Base-by-base conservation (phyloP, 805 yeast species). In the Saturnispora serradocipensis region DNA sequence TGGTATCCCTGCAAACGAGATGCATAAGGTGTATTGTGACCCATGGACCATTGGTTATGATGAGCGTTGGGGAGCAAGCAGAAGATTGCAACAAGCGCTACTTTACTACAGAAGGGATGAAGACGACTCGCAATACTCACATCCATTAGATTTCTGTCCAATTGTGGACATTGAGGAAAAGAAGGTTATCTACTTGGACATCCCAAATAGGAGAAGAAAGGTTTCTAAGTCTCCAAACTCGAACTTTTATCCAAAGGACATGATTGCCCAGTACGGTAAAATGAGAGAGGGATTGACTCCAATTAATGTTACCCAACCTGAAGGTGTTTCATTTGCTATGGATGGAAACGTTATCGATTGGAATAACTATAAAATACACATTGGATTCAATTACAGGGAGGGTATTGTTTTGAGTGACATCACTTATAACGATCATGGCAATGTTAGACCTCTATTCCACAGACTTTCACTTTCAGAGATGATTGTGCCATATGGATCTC, bases 311-410 rank as follows among this genome's bases (percentile, higher is more conserved):
- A 76, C 86, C 48, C 93, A 86, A 68, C 93, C 93, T 54, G 84
- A 84, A 57, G 93, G 93, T 52, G 91, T 85, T 50, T 82, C 88
- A 4, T 86, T 86, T 74, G 75, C 75, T 58, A 74, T 85, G 80
- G 73, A 74, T 51, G 88, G 87, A 49, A 76, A 83, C 61, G 73
- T 78, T 49, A 80, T 86, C 75, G 75, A 75, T 56, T 86, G 93
- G 93, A 81, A 84, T 57, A 86, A 85, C 71, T 86, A 79, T 74
- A 74, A 78, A 56, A 74, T 86, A 72, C 91, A 86, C 68, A 72
- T 86, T 66, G 93, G 93, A 38, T 86, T 86, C 78, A 86, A 86
- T 73, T 83, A 84, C 72, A 78, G 91, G 72, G 93, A 86, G 68
- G 93, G 93, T 57, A 81, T 86, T 65, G 91, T 86, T 30, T 74